These are phyloP conservation scores for Diaporthe capsici DNA, from an alignment of 2,329 filamentous ascomycete genomes.

Conservation along the genomic window DNA sequence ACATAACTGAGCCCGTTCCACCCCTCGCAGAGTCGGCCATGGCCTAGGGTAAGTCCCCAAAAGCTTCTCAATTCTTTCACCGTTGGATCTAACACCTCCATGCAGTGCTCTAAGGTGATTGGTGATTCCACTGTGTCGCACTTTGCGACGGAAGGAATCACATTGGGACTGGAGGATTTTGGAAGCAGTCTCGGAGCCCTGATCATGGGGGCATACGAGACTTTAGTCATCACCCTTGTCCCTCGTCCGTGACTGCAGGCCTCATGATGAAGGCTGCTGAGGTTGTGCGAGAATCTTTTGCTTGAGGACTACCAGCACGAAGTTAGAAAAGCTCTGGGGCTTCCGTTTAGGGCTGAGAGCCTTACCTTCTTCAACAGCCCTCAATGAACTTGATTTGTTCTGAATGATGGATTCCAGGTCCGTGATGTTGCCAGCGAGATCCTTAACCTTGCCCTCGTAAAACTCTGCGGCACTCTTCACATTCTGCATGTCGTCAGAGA, in stretches of 20 bases:
- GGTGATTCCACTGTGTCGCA: neutral
- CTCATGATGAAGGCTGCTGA: slow-evolving; percentile 38
- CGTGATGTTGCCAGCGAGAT: slow-evolving; percentile 66
- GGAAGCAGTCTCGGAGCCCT: neutral
- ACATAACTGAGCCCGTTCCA: neutral
- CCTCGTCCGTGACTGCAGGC: neutral
- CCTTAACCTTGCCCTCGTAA: slow-evolving; percentile 69
- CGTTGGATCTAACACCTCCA: slow-evolving; percentile 1
- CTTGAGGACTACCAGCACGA: slow-evolving; percentile 52
- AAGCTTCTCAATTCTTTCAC: neutral
- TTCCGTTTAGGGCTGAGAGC: neutral
- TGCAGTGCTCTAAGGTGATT: neutral
- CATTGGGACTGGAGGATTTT: neutral
- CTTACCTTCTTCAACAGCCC: slow-evolving; percentile 88
- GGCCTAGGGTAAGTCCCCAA: neutral
- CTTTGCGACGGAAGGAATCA: neutral
- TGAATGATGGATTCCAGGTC: slow-evolving; percentile 71
- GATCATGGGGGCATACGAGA: neutral
- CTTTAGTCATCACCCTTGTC: neutral
- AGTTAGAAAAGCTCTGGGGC: slow-evolving; percentile 16
- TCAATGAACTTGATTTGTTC: slow-evolving; percentile 85
- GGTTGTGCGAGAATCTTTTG: slow-evolving; percentile 54
- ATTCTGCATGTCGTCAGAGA: slow-evolving; percentile 54
- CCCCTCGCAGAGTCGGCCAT: neutral
- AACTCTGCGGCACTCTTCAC: slow-evolving; percentile 68